phyloP scores from a whole-genome alignment of 148 eudicot species.

The Cornus kousa region DNA sequence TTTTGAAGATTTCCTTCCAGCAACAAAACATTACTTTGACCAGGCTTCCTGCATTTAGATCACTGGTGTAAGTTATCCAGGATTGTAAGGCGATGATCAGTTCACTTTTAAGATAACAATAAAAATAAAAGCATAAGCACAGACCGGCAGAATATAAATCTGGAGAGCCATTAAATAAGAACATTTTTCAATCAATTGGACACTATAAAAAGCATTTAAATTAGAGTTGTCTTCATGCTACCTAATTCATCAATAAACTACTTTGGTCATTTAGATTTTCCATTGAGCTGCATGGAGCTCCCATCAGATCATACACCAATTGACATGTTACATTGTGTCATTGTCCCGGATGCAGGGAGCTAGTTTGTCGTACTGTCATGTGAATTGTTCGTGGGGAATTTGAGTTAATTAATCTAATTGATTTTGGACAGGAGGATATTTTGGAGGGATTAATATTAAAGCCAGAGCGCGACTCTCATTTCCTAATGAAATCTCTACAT shows the following conservation, averaged over 20 bases:
- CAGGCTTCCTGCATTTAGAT: conserved; percentile 42
- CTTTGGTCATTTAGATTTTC: not conserved
- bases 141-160: conserved; percentile 93
- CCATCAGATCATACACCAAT: too few relatives aligned
- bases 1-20: conserved; percentile 56
- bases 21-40: conserved; percentile 33
- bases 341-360: not conserved
- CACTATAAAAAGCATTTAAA: not conserved
- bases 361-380: too few relatives aligned
- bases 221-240: not conserved
- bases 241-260: not conserved
- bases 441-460: too few relatives aligned
- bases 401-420: too few relatives aligned
- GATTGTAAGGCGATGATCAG: not conserved
- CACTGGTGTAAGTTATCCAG: conserved; percentile 12
- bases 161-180: conserved; percentile 30
- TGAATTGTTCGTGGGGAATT: too few relatives aligned
- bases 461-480: too few relatives aligned
- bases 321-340: not conserved
- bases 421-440: too few relatives aligned
- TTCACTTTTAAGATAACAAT: conserved; percentile 5
- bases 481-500: too few relatives aligned
- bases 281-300: not conserved
- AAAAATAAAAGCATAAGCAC: conserved; percentile 41
- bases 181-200: not conserved